Evolutionary conservation across 352 stramenopile species (phyloP), one percentile per base, ranked within the genome.

Genomic region (Sclerospora graminicola): DNA sequence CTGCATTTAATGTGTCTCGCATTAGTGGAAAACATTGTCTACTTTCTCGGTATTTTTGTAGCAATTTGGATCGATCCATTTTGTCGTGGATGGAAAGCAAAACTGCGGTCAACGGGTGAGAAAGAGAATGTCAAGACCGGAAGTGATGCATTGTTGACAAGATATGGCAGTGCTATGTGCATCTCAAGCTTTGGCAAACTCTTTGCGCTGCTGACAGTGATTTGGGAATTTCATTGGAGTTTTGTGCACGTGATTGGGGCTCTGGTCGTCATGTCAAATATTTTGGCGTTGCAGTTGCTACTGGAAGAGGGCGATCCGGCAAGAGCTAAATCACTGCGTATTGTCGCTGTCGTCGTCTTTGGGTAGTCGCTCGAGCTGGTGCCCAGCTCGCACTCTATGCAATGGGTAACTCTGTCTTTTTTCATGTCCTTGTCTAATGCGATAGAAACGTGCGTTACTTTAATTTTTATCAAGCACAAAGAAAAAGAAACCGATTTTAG

Each of bases 141-240:
- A 31, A 2, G 48, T 5, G 8, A 32, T 10, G 54, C 47, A 2
- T 27, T 54, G n/a, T 51, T 66, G 34, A 46, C 54, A 15, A 70
- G 51, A 33, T 85, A 76, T 42, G 56, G 41, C 33, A 77, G 69
- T 32, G 72, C 76, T 35, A 72, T 87, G 55, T 84, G 76, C 51
- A 75, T 90, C 48, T 83, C 72, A 13, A 87, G 73, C 57, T 90
- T 90, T 48, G 78, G 75, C 28, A 90, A 90, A 48, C 66, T 88
- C 21, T 88, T 90, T 61, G 78, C 75, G 41, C 63, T 87, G 39
- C 56, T 90, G 19, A 90, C 73, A 1, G 75, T 90, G 23, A 90
- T 90, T 41, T 90, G 78, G 78, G 78, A 90, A 54, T 88, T 83
- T 57, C 63, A 90, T 50, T 88, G 78, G 78, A 87, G 68, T 23